A percentile compares a stretch with the other conserved stretches of the same genome.
Conservation (phyloP, 345 rosid species). For the Cochlearia excelsa region DNA sequence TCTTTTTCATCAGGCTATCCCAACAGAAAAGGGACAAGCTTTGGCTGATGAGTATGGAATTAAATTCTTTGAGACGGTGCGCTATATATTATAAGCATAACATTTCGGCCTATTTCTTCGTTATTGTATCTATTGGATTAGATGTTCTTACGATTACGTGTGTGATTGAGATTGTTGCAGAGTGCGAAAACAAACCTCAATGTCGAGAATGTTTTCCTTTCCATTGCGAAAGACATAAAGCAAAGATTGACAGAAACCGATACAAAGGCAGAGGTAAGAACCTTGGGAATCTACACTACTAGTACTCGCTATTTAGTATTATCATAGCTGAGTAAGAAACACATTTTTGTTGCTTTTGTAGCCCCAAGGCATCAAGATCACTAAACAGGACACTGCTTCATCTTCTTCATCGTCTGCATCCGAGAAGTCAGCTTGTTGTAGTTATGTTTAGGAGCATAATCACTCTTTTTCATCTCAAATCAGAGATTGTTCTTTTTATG, state of each 20-base stretch:
- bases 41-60: conserved; percentile 60
- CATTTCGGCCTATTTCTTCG: neutral
- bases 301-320: conserved; percentile 5
- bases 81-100: conserved; percentile 16
- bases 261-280: conserved; percentile 35
- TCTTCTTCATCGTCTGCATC: conserved; percentile 44
- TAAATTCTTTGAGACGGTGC: conserved; percentile 57
- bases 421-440: conserved; percentile 61
- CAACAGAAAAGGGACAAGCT: conserved; percentile 57
- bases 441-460: conserved; percentile 39
- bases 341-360: conserved; percentile 23
- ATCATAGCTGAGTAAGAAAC: neutral
- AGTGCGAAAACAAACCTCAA: conserved; percentile 57
- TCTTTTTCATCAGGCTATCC: conserved; percentile 42
- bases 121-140: no score
- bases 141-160: neutral
- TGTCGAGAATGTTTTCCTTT: conserved; percentile 58
- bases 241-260: conserved; percentile 49
- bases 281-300: neutral
- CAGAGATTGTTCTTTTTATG: conserved; percentile 31
- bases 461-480: conserved; percentile 31
- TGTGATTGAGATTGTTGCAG: conserved; percentile 38
- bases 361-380: conserved; percentile 69
- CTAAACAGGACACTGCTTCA: conserved; percentile 51
- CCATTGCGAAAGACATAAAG: conserved; percentile 56